A percentile compares a stretch with the other conserved stretches of the same genome.
These are phyloP conservation scores for Phaeosphaeria sp. DNA, from an alignment of 2,329 filamentous ascomycete genomes.

Conservation along the genomic window DNA sequence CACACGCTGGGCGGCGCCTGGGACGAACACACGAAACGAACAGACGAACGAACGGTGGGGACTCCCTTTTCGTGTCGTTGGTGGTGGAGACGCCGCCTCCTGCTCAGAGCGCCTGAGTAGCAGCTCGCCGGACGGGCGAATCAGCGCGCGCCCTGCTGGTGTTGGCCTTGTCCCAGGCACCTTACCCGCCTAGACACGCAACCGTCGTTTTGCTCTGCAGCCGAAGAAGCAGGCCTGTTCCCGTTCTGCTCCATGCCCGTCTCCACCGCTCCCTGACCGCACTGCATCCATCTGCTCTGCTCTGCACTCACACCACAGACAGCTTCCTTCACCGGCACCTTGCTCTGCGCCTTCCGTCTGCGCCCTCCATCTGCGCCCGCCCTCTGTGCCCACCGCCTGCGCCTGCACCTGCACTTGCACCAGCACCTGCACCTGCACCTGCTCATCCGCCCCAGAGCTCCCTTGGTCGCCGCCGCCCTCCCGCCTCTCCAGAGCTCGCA, in stretches of 20 bases:
- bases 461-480: constrained; percentile 7
- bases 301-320: constrained; percentile 5
- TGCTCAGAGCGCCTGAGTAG: constrained; percentile 28
- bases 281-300: constrained; percentile 5
- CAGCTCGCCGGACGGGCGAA: constrained; percentile 18
- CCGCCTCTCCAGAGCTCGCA: constrained; percentile 5
- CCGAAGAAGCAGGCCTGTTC: constrained; percentile 22
- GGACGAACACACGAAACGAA: too few relatives aligned
- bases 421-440: too few relatives aligned
- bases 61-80: constrained; percentile 16
- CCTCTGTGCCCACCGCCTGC: too few relatives aligned
- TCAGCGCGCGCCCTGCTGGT: constrained; percentile 16
- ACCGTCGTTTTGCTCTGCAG: constrained; percentile 33
- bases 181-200: constrained; percentile 23
- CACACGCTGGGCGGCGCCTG: too few relatives aligned
- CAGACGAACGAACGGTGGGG: constrained; percentile 8
- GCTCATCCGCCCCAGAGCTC: too few relatives aligned
- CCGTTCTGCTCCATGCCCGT: constrained; percentile 12
- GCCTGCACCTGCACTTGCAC: too few relatives aligned
- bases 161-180: constrained; percentile 14
- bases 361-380: constrained; percentile 17
- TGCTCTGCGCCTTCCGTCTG: constrained; percentile 7
- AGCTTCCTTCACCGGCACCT: constrained; percentile 2
- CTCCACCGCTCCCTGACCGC: constrained; percentile 13
- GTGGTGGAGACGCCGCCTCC: constrained; percentile 12